Evolutionary conservation across 2,329 filamentous ascomycete species (phyloP), one percentile per base, ranked within the genome.

Genomic region (Cladosporium sp.): DNA sequence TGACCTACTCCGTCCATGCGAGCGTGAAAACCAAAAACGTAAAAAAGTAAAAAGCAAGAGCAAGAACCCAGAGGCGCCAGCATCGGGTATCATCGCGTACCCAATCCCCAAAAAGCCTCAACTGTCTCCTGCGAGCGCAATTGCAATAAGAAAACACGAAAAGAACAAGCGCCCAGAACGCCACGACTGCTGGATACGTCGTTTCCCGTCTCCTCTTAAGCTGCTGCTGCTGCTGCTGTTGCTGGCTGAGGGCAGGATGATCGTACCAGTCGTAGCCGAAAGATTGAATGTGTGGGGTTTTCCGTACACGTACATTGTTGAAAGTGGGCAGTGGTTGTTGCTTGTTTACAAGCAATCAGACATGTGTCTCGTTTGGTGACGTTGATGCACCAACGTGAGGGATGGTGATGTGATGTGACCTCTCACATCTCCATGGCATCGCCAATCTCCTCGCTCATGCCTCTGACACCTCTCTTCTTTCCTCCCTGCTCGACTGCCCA

Each of bases 361-460:
- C 26, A 23, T 36, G 13, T 0, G 14, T 34, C 28, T 56, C n/a
- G 8, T 34, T n/a, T 16, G 30, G 28, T 56, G 30, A 10, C 53
- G 30, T 56, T 53, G 49, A n/a, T 26, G 26, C 49, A 18, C 23
- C 26, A 18, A 3, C 28, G n/a, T 3, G 10, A 21, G 25, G 21
- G 26, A 6, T 18, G 25, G 25, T 53, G 23, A 16, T 14, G 23
- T 18, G 25, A 10, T 5, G 16, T 28, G n/a, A 14, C n/a, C 21
- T 39, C 32, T 70, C 63, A 71, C n/a, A 75, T 68, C 34, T 76
- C 74, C 73, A 76, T 76, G 30, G 67, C 67, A n/a, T 73, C 74
- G 1, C 69, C 67, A 58, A 76, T 72, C 57, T 75, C 72, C 67
- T 76, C 74, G 51, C 72, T 74, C 25, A 75, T 66, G n/a, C 69